A percentile compares a stretch with the other conserved stretches of the same genome.
phyloP scores from a whole-genome alignment of 768 basidiomycete genomes.

The Pisolithus marmoratus region DNA sequence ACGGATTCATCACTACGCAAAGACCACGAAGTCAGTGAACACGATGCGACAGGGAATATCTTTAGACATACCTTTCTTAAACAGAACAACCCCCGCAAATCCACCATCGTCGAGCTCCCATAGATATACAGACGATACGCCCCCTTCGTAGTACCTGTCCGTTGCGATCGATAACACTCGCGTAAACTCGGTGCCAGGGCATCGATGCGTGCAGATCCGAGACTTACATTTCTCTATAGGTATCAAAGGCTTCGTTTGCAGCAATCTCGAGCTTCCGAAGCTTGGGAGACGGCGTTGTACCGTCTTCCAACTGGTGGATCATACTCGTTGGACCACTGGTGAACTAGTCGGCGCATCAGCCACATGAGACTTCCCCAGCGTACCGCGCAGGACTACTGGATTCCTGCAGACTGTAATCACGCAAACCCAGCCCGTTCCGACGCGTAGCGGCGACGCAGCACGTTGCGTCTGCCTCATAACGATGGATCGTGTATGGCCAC shows the following conservation, averaged over 20 bases:
- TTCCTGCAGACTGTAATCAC: no score
- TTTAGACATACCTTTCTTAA: conserved; percentile 77
- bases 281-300: conserved; percentile 77
- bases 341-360: conserved; percentile 51
- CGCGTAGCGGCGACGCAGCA: not conserved
- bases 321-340: conserved; percentile 97
- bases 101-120: conserved; percentile 97
- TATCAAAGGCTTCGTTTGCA: conserved; percentile 95
- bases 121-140: conserved; percentile 92
- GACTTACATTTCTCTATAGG: conserved; percentile 87
- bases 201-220: not conserved
- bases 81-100: conserved; percentile 92
- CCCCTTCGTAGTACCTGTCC: conserved; percentile 93
- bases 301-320: conserved; percentile 86
- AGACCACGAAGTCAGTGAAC: conserved; percentile 5
- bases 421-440: not conserved
- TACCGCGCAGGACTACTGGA: no score
- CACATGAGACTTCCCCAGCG: not conserved
- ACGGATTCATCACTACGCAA: conserved; percentile 53
- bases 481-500: conserved; percentile 17
- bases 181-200: conserved; percentile 1
- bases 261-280: conserved; percentile 88
- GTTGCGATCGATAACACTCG: not conserved
- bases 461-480: not conserved
- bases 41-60: not conserved